Conservation (phyloP, 148 eudicot species). For the Dianthus caryophyllus region DNA sequence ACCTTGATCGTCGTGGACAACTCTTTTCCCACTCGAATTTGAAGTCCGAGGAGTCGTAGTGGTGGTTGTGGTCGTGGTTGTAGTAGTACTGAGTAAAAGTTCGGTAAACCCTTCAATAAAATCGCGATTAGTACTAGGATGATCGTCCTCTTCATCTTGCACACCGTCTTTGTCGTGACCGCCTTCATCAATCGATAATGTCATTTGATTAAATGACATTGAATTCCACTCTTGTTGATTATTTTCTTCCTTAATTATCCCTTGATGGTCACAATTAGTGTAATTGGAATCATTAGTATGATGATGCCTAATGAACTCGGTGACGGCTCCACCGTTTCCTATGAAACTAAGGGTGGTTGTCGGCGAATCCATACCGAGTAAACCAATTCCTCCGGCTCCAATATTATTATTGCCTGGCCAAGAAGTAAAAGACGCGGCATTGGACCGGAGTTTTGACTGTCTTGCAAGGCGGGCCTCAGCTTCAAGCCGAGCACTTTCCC, state of each 20-base stretch:
- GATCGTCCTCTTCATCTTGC: neutral
- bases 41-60: neutral
- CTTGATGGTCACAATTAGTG: slow-evolving; percentile 14
- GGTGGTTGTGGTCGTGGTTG: neutral
- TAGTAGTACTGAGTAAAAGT: slow-evolving; percentile 44
- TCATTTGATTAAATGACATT: slow-evolving; percentile 17
- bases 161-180: neutral
- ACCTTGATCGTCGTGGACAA: slow-evolving; percentile 14
- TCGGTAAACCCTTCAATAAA: slow-evolving; percentile 74
- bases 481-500: slow-evolving; percentile 94
- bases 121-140: slow-evolving; percentile 21
- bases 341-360: slow-evolving; percentile 63
- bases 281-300: slow-evolving; percentile 26
- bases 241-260: slow-evolving; percentile 40
- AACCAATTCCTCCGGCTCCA: slow-evolving; percentile 10
- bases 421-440: slow-evolving; percentile 7
- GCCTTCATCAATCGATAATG: neutral
- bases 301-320: slow-evolving; percentile 48
- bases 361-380: slow-evolving; percentile 51
- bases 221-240: slow-evolving; percentile 24
- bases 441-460: slow-evolving; percentile 65
- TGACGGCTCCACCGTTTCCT: slow-evolving; percentile 36
- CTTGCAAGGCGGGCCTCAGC: slow-evolving; percentile 82
- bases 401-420: neutral
- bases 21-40: slow-evolving; percentile 16